These are phyloP conservation scores for Clitopilus passeckerianus DNA, from an alignment of 768 basidiomycete genomes.

Conservation along the genomic window DNA sequence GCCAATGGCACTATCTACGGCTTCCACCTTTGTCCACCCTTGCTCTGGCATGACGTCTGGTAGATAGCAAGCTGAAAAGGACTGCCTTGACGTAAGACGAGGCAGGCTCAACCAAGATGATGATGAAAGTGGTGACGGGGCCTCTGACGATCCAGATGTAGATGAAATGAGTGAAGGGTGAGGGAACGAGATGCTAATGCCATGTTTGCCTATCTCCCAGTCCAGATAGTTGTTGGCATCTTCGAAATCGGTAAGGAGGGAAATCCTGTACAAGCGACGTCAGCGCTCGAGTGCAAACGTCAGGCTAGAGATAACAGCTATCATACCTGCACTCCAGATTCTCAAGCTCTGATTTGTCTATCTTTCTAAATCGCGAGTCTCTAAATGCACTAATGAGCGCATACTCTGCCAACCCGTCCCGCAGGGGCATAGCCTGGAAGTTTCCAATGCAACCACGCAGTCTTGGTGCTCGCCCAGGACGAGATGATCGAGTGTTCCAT, in stretches of 20 bases:
- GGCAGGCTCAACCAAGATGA: conserved; percentile 46
- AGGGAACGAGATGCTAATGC: conserved; percentile 84
- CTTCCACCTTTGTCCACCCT: conserved; percentile 89
- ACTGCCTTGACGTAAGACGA: conserved; percentile 46
- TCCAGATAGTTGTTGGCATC: conserved; percentile 80
- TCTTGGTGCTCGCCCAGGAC: conserved; percentile 52
- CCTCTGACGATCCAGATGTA: conserved; percentile 44
- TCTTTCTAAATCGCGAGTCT: conserved; percentile 81
- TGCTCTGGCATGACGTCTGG: conserved; percentile 92
- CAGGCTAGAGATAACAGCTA: too few relatives aligned
- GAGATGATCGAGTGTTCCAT: conserved; percentile 76
- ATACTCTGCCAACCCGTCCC: conserved; percentile 80
- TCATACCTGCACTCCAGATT: conserved; percentile 79
- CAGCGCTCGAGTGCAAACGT: too few relatives aligned
- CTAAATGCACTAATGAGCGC: conserved; percentile 88
- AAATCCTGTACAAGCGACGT: conserved; percentile 50
- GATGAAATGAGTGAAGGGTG: conserved; percentile 62
- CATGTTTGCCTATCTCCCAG: conserved; percentile 91
- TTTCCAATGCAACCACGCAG: conserved; percentile 95
- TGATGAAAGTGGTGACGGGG: conserved; percentile 71
- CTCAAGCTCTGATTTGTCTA: conserved; percentile 72
- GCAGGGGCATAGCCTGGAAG: conserved; percentile 74
- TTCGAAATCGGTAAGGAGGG: conserved; percentile 92
- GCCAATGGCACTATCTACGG: conserved; percentile 85
- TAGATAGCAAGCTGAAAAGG: conserved; percentile 84